Percentiles rank a stretch among this genome's conserved stretches.
Conservation (phyloP, 2,329 filamentous ascomycete genomes). For the Falciphora oryzae region DNA sequence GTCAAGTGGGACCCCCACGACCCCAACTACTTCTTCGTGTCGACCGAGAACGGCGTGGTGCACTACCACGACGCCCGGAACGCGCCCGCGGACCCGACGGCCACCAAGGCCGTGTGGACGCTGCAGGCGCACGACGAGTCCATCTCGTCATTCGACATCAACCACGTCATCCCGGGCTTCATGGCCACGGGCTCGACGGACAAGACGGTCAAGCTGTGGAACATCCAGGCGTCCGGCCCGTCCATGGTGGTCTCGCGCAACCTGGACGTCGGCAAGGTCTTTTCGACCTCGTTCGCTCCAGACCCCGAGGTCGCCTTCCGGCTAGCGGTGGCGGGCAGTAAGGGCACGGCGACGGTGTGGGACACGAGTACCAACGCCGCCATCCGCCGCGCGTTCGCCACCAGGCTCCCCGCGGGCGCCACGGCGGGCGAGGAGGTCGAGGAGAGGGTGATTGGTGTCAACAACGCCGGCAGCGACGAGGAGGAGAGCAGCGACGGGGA, state of each 20-base stretch:
- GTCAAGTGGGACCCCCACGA: slow-evolving; percentile 92
- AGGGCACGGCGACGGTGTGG: slow-evolving; percentile 90
- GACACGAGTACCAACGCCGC: slow-evolving; percentile 90
- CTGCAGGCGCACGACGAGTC: slow-evolving; percentile 93
- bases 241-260: slow-evolving; percentile 89
- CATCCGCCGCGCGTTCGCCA: slow-evolving; percentile 78
- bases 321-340: slow-evolving; percentile 88
- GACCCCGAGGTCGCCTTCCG: slow-evolving; percentile 89
- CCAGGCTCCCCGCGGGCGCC: slow-evolving; percentile 50
- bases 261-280: slow-evolving; percentile 90
- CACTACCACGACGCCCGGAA: slow-evolving; percentile 87
- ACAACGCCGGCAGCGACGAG: slow-evolving; percentile 53
- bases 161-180: slow-evolving; percentile 83
- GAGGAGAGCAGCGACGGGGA: slow-evolving; percentile 40
- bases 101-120: slow-evolving; percentile 85
- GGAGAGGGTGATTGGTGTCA: slow-evolving; percentile 73
- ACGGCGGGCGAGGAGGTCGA: slow-evolving; percentile 55
- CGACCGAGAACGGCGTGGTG: slow-evolving; percentile 85
- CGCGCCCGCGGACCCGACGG: slow-evolving; percentile 63
- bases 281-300: slow-evolving; percentile 83
- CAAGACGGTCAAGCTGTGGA: slow-evolving; percentile 96
- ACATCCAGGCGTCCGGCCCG: slow-evolving; percentile 72
- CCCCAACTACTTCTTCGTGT: slow-evolving; percentile 88
- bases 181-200: slow-evolving; percentile 91
- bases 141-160: slow-evolving; percentile 88